Percentiles rank a stretch among this genome's conserved stretches.
Conservation (phyloP, 2,329 filamentous ascomycete species). For the Arthrobotrys iridis region DNA sequence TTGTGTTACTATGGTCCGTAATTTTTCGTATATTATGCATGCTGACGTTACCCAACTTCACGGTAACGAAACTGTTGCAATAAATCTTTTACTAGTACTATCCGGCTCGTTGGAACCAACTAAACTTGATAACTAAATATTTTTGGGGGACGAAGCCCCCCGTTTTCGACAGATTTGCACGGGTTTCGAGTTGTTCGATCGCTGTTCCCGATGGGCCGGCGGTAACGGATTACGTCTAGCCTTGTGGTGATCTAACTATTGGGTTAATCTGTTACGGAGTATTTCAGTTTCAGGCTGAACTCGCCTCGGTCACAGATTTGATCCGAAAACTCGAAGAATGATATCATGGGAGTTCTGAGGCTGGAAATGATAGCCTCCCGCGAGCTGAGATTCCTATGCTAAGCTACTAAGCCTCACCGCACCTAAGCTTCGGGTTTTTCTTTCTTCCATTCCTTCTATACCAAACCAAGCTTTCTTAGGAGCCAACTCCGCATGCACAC, state of each 20-base stretch:
- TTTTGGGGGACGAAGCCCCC: not conserved
- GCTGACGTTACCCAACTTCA: not conserved
- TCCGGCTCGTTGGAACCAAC: not conserved
- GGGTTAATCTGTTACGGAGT: conserved; percentile 24
- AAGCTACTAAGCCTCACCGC: conserved; percentile 13
- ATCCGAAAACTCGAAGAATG: conserved; percentile 23
- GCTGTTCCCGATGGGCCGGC: conserved; percentile 30
- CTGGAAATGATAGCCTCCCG: not conserved
- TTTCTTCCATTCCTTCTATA: not conserved
- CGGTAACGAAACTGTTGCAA: not conserved
- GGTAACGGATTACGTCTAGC: conserved; percentile 9
- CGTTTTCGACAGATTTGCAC: conserved; percentile 17
- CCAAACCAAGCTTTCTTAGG: conserved; percentile 8
- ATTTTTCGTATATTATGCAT: conserved; percentile 4
- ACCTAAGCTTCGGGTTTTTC: conserved; percentile 6
- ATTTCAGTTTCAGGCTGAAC: conserved; percentile 53
- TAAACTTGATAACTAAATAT: not conserved
- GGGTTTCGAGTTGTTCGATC: conserved; percentile 12
- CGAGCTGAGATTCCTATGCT: conserved; percentile 8
- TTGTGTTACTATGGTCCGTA: conserved; percentile 7
- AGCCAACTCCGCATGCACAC: conserved; percentile 1
- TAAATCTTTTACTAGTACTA: not conserved
- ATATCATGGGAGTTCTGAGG: conserved; percentile 25
- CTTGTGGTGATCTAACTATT: conserved; percentile 25
- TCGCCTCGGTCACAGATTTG: conserved; percentile 1